phyloP scores from a whole-genome alignment of 169 alveolate genomes.

The Cryptosporidium baileyi region DNA sequence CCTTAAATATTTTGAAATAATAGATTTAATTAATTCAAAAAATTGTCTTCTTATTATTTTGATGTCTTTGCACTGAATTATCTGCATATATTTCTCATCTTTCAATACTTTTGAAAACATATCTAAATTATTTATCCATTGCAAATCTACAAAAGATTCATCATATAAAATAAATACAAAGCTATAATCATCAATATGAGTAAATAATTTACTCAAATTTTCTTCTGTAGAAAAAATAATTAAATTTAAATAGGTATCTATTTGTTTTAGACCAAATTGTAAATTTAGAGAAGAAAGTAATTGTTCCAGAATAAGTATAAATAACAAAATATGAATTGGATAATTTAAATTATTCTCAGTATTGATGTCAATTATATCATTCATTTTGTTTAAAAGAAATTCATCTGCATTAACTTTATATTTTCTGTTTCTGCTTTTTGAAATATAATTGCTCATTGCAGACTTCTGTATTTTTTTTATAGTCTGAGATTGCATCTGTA shows the following conservation, averaged over 20 bases:
- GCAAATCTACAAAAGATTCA: background rate
- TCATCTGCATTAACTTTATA: background rate
- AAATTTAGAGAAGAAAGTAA: background rate
- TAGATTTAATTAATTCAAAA: background rate
- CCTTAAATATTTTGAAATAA: background rate
- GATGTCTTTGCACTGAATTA: background rate
- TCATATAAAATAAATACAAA: background rate
- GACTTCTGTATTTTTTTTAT: slow-evolving; percentile 52
- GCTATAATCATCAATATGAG: slow-evolving; percentile 18
- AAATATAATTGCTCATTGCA: slow-evolving; percentile 2
- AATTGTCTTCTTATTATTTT: background rate
- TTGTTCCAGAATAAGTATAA: slow-evolving; percentile 31
- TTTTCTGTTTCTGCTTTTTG: background rate
- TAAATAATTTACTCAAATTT: background rate
- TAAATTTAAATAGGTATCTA: background rate
- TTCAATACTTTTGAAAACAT: background rate
- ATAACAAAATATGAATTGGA: slow-evolving; percentile 39
- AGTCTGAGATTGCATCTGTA: slow-evolving; percentile 37
- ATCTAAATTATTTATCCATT: background rate
- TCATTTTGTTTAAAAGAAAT: background rate
- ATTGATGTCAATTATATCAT: background rate
- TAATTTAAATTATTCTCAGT: no score
- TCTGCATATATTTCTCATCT: no score
- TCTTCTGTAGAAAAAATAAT: slow-evolving; percentile 10
- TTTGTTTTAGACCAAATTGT: background rate